These are phyloP conservation scores for Cystobasidium slooffiae DNA, from an alignment of 1,284 basidiomycete species.

Conservation along the genomic window DNA sequence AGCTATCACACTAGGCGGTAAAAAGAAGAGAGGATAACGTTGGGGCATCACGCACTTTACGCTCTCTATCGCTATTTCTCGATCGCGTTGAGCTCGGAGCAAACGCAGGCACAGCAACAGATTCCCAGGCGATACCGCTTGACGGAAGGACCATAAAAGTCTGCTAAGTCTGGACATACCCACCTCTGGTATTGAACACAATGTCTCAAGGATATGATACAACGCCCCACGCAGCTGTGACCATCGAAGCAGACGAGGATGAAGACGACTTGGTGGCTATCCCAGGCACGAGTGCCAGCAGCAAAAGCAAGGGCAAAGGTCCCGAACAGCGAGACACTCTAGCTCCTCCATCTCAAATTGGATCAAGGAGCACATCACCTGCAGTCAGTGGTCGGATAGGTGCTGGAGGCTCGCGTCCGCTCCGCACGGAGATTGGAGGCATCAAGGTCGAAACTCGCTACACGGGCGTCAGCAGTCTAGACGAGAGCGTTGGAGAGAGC, in stretches of 20 bases:
- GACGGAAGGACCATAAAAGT: background rate
- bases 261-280: constrained; percentile 43
- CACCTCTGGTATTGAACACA: background rate
- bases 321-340: constrained; percentile 58
- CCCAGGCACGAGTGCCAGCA: constrained; percentile 60
- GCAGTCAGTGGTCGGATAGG: constrained; percentile 40
- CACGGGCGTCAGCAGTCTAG: constrained; percentile 76
- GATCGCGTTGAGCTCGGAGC: constrained; percentile 3
- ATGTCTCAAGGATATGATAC: constrained; percentile 18
- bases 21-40: too few species aligned
- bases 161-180: background rate
- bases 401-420: constrained; percentile 14
- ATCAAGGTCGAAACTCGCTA: constrained; percentile 85
- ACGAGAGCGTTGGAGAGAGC: constrained; percentile 84
- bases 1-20: too few species aligned
- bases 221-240: constrained; percentile 11
- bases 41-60: too few species aligned
- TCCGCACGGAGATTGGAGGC: constrained; percentile 65
- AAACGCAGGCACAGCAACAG: background rate
- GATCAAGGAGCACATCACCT: constrained; percentile 55
- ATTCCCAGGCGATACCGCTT: background rate
- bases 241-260: constrained; percentile 41
- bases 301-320: constrained; percentile 68
- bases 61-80: background rate
- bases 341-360: constrained; percentile 60